Evolutionary conservation across 2,329 filamentous ascomycete species (phyloP).

Genomic region (Fusarium odoratissimum): DNA sequence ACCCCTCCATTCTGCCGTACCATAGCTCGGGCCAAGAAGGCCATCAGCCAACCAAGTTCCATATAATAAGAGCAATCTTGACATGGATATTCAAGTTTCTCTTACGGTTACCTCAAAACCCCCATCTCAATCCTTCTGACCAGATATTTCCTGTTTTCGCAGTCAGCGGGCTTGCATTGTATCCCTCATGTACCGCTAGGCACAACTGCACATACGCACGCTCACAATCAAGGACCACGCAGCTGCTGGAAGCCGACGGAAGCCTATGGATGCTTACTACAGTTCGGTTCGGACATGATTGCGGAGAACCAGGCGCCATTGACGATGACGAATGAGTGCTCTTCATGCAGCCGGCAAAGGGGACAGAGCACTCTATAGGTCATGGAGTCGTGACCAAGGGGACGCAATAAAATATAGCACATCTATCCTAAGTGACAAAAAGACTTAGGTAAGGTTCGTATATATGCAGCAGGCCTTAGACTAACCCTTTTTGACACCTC

Average conservation of each 20-base stretch:
- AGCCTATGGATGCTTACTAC: constrained; percentile 23
- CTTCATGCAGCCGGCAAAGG: constrained; percentile 10
- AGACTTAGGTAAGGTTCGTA: not conserved
- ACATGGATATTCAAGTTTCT: not conserved
- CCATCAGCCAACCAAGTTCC: constrained; percentile 2
- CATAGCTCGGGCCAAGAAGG: constrained; percentile 1
- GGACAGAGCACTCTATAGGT: not conserved
- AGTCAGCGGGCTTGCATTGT: constrained; percentile 7
- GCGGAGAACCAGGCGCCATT: constrained; percentile 20
- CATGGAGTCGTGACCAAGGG: not conserved
- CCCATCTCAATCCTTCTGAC: not conserved
- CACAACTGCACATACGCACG: constrained; percentile 11
- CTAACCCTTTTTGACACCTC: not conserved
- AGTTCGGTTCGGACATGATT: constrained; percentile 3
- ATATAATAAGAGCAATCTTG: not conserved
- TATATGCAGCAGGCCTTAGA: not conserved
- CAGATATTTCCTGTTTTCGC: not conserved
- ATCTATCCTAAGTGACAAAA: not conserved
- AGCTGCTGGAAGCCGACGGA: constrained; percentile 24
- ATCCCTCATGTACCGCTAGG: constrained; percentile 4
- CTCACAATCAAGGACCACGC: constrained; percentile 7
- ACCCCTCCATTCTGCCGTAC: constrained; percentile 27
- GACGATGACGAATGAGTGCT: constrained; percentile 30
- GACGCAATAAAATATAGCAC: not conserved
- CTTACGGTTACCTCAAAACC: not conserved